phyloP scores from a whole-genome alignment of 2,329 filamentous ascomycete species.

The Alternaria brassicicola region DNA sequence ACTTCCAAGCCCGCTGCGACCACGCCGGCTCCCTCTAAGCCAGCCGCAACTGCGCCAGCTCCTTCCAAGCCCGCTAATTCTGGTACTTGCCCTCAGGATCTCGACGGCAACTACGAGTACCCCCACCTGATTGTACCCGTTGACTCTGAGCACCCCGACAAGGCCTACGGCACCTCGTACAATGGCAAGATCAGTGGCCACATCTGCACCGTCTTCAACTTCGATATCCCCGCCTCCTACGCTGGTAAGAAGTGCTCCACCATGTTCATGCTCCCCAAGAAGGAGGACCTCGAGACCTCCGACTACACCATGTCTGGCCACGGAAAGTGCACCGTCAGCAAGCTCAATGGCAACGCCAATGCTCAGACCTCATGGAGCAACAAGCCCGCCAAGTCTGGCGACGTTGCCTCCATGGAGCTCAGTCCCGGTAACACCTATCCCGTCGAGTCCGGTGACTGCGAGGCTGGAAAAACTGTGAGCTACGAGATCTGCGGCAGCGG shows the following conservation, averaged over 20 bases:
- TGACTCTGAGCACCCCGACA: slow-evolving; percentile 60
- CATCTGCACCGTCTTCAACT: slow-evolving; percentile 70
- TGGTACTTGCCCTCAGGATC: slow-evolving; percentile 27
- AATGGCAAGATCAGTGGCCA: slow-evolving; percentile 54
- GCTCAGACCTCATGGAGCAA: slow-evolving; percentile 61
- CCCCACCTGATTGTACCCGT: slow-evolving; percentile 66
- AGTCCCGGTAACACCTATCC: slow-evolving; percentile 61
- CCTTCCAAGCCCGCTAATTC: neutral
- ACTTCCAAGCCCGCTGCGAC: neutral
- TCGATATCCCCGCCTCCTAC: slow-evolving; percentile 64
- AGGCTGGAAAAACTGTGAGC: slow-evolving; percentile 58
- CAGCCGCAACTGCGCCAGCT: neutral
- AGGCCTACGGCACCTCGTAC: slow-evolving; percentile 59
- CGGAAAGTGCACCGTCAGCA: slow-evolving; percentile 61
- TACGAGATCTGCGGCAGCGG: slow-evolving; percentile 60
- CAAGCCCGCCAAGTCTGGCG: slow-evolving; percentile 55
- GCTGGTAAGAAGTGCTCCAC: slow-evolving; percentile 66
- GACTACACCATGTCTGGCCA: slow-evolving; percentile 61
- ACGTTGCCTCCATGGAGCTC: slow-evolving; percentile 49
- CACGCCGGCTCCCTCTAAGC: neutral
- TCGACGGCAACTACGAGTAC: slow-evolving; percentile 29
- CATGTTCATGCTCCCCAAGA: slow-evolving; percentile 68
- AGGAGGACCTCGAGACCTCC: slow-evolving; percentile 65
- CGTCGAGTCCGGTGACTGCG: slow-evolving; percentile 61
- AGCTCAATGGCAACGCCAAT: slow-evolving; percentile 56